phyloP scores from a whole-genome alignment of 2,329 filamentous ascomycete species.

The Neopestalotiopsis sp. region DNA sequence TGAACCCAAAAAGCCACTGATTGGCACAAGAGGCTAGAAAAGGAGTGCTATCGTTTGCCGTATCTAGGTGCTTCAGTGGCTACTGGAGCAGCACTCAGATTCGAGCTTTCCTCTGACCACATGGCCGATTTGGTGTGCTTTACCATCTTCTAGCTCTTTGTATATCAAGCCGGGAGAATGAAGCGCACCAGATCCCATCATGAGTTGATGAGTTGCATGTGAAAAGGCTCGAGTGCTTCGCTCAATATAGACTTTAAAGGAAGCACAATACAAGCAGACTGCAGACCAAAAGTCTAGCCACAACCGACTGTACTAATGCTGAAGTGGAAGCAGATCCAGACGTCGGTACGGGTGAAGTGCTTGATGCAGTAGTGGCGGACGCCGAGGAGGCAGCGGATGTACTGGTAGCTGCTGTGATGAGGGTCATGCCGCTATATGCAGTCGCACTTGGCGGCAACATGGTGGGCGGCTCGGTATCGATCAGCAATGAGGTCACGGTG shows the following conservation, averaged over 20 bases:
- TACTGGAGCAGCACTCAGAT: too few species aligned
- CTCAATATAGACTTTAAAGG: not conserved
- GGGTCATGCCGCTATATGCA: not conserved
- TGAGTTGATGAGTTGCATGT: too few species aligned
- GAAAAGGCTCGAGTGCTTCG: not conserved
- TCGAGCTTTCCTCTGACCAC: too few species aligned
- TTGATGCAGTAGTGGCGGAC: not conserved
- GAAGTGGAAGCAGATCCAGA: not conserved
- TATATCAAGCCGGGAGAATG: too few species aligned
- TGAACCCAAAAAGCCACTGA: too few species aligned
- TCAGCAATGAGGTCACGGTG: slow-evolving; percentile 23
- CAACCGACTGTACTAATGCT: not conserved
- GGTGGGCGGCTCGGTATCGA: slow-evolving; percentile 23
- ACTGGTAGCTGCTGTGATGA: not conserved
- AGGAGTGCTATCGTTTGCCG: too few species aligned
- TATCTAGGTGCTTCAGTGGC: too few species aligned
- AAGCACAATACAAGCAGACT: not conserved
- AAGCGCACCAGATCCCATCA: too few species aligned
- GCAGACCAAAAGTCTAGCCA: not conserved
- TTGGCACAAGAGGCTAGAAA: too few species aligned
- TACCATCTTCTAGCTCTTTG: too few species aligned
- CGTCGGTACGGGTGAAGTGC: not conserved
- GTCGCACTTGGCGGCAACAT: not conserved
- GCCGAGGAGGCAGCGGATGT: not conserved
- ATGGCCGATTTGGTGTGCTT: too few species aligned